Percentiles rank a stretch among this genome's conserved stretches.
Evolutionary conservation across 495 filamentous ascomycete genomes (phyloP).

Genomic region (Lasiosphaeria hispida): DNA sequence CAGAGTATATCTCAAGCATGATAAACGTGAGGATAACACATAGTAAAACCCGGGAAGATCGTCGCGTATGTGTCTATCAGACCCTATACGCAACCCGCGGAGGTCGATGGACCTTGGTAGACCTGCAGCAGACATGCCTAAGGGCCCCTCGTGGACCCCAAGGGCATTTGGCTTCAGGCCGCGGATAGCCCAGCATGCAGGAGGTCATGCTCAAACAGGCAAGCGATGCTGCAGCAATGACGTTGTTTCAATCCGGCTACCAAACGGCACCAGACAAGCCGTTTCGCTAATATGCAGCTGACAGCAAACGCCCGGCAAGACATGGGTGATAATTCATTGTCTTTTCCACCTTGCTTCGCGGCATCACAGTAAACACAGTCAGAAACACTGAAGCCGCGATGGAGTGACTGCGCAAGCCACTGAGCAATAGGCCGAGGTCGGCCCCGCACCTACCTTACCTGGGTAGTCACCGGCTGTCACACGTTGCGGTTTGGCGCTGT

Average conservation of each 20-base stretch:
- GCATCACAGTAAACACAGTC: background rate
- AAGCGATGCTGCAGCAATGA: slow-evolving; percentile 32
- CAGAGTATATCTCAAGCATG: too few species aligned
- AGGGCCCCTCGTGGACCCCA: too few species aligned
- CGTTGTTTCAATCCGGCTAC: slow-evolving; percentile 12
- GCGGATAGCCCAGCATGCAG: too few species aligned
- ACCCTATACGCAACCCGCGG: too few species aligned
- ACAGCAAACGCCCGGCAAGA: background rate
- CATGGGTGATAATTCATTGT: background rate
- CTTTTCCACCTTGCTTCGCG: background rate
- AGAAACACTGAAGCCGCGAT: background rate
- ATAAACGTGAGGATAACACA: too few species aligned
- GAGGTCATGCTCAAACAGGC: slow-evolving; percentile 8
- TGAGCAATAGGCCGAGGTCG: background rate
- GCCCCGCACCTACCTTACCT: background rate
- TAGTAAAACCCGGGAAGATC: too few species aligned
- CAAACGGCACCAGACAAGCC: background rate
- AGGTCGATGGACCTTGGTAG: too few species aligned
- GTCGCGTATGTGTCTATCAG: too few species aligned
- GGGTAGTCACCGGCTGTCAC: too few species aligned
- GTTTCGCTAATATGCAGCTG: background rate
- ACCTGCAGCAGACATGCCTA: too few species aligned
- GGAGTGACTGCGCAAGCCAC: background rate
- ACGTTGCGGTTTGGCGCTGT: background rate
- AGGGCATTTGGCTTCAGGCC: too few species aligned